Conservation (phyloP, 805 yeast species). For the Phaffomyces antillensis region DNA sequence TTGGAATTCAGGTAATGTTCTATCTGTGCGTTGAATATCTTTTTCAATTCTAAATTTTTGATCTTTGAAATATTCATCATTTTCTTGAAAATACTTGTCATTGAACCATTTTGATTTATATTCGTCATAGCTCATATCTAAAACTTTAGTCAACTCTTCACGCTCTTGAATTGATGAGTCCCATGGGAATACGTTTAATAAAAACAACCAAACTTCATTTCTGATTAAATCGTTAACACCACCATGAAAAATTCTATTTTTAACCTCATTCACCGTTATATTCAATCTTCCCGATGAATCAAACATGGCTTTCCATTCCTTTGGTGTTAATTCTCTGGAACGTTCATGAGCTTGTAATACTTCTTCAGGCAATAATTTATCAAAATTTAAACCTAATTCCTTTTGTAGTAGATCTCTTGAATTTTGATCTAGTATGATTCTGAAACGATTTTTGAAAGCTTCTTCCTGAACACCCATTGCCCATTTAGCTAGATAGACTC, state of each 20-base stretch:
- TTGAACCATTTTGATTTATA: constrained; percentile 70
- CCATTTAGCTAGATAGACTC: constrained; percentile 93
- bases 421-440: constrained; percentile 50
- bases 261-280: constrained; percentile 71
- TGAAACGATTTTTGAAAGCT: constrained; percentile 53
- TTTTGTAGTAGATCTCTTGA: constrained; percentile 46
- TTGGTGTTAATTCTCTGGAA: constrained; percentile 53
- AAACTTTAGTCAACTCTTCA: constrained; percentile 44
- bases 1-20: constrained; percentile 60
- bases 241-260: constrained; percentile 83
- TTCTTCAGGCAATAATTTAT: constrained; percentile 49
- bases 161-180: constrained; percentile 70
- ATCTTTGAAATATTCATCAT: constrained; percentile 75
- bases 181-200: constrained; percentile 86
- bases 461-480: constrained; percentile 91
- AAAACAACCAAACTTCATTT: constrained; percentile 76
- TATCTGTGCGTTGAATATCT: constrained; percentile 88
- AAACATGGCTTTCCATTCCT: constrained; percentile 82
- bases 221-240: constrained; percentile 60
- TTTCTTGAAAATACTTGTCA: constrained; percentile 38
- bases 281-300: constrained; percentile 67
- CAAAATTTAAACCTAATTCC: constrained; percentile 56
- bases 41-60: constrained; percentile 87
- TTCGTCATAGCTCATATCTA: constrained; percentile 51
- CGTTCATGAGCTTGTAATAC: constrained; percentile 53